Percentiles rank a stretch among this genome's conserved stretches.
phyloP scores from a whole-genome alignment of 73 alveolate species.

The Blepharisma japonicum region DNA sequence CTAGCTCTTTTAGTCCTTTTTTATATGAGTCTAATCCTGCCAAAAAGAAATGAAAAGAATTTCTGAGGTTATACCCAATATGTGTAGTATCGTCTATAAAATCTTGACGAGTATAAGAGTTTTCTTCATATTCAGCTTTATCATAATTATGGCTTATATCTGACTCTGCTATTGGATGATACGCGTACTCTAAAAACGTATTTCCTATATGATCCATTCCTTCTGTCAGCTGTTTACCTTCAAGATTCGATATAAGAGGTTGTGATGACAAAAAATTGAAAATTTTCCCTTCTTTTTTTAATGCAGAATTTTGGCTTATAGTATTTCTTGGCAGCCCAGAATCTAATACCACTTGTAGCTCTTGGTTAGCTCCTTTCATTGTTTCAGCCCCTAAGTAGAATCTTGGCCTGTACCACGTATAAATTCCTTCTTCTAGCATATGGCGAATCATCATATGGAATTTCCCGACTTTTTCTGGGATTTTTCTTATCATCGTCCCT shows the following conservation, averaged over 20 bases:
- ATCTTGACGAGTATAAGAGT: not conserved
- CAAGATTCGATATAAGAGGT: not conserved
- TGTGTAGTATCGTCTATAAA: slow-evolving; percentile 8
- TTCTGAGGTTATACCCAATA: not conserved
- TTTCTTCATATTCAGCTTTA: not conserved
- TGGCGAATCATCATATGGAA: slow-evolving; percentile 20
- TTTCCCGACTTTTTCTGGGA: slow-evolving; percentile 21
- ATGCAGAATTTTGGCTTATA: not conserved
- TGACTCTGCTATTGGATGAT: not conserved
- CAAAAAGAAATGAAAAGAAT: slow-evolving; percentile 20
- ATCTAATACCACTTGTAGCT: slow-evolving; percentile 4
- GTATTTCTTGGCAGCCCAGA: not conserved
- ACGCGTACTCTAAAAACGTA: not conserved
- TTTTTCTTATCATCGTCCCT: not conserved
- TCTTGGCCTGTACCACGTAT: slow-evolving; percentile 23
- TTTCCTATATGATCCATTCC: not conserved
- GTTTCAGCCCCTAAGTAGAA: not conserved
- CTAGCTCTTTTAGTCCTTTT: slow-evolving; percentile 14
- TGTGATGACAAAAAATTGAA: slow-evolving; percentile 1
- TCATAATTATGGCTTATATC: slow-evolving; percentile 7
- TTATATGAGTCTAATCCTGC: slow-evolving; percentile 17
- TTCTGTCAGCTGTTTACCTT: slow-evolving; percentile 20
- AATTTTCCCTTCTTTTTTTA: slow-evolving; percentile 13
- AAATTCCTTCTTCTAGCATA: slow-evolving; percentile 27
- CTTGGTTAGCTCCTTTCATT: slow-evolving; percentile 14